Evolutionary conservation across 179 eudicot species (phyloP).

Genomic region (Gypsophila paniculata): DNA sequence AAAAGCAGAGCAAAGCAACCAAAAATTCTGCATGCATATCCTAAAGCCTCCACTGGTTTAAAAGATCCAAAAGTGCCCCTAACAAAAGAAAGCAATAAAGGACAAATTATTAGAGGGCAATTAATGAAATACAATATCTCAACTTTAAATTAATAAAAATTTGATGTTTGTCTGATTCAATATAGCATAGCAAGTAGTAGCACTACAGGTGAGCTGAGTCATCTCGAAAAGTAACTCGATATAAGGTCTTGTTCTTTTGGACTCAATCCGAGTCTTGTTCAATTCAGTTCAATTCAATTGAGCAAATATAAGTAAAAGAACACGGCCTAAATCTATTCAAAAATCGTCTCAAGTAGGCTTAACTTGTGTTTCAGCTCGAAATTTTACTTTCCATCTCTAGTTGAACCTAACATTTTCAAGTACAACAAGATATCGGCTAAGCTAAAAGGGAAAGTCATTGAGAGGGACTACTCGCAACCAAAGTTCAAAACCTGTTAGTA

Average conservation of each 20-base stretch:
- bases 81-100: background rate
- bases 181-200: background rate
- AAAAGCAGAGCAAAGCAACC: constrained; percentile 7
- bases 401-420: background rate
- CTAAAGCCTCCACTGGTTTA: constrained; percentile 17
- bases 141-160: constrained; percentile 6
- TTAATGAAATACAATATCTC: background rate
- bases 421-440: too few relatives aligned
- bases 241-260: background rate
- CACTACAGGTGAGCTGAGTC: background rate
- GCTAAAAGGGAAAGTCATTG: too few relatives aligned
- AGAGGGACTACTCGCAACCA: background rate
- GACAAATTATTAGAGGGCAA: background rate
- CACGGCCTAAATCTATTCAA: background rate
- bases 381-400: background rate
- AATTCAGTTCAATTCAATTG: too few relatives aligned
- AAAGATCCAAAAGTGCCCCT: constrained; percentile 5
- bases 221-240: background rate
- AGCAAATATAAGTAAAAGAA: too few relatives aligned
- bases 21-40: constrained; percentile 25
- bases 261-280: too few relatives aligned
- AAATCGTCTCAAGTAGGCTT: background rate
- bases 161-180: constrained; percentile 15
- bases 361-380: background rate
- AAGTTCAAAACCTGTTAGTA: background rate